phyloP scores from a whole-genome alignment of 2,329 filamentous ascomycete species.

The Sphaerulina musiva region DNA sequence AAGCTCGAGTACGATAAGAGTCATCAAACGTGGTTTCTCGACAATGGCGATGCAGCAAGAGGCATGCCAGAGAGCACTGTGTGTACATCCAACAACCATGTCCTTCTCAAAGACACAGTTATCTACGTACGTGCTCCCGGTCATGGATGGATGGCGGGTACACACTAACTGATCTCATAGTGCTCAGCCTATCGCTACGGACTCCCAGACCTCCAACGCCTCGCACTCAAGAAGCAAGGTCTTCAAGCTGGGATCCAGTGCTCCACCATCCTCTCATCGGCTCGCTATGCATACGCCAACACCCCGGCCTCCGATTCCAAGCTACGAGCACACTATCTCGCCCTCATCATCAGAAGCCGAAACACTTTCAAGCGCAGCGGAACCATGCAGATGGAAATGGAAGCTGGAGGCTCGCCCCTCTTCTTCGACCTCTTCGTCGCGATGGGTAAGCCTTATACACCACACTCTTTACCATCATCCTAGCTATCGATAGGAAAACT shows the following conservation, averaged over 20 bases:
- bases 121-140: constrained; percentile 55
- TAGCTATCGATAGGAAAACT: background rate
- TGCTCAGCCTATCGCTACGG: constrained; percentile 81
- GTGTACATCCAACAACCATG: constrained; percentile 58
- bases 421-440: constrained; percentile 95
- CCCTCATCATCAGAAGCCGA: constrained; percentile 81
- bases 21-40: constrained; percentile 74
- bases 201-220: constrained; percentile 74
- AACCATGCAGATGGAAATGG: constrained; percentile 95
- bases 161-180: constrained; percentile 21
- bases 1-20: constrained; percentile 76
- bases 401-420: constrained; percentile 66
- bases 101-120: constrained; percentile 79
- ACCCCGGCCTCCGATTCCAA: constrained; percentile 89
- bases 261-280: constrained; percentile 76
- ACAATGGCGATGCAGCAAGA: constrained; percentile 49
- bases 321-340: constrained; percentile 81
- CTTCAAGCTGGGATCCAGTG: constrained; percentile 78
- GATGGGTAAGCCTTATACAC: constrained; percentile 52
- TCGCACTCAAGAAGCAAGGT: constrained; percentile 82
- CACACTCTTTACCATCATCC: too few relatives aligned
- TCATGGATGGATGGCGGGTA: background rate
- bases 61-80: constrained; percentile 57
- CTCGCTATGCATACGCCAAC: constrained; percentile 82
- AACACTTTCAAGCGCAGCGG: constrained; percentile 87